A percentile compares a stretch with the other conserved stretches of the same genome.
Conservation (phyloP, 768 basidiomycete genomes). For the Collybiopsis confluens region DNA sequence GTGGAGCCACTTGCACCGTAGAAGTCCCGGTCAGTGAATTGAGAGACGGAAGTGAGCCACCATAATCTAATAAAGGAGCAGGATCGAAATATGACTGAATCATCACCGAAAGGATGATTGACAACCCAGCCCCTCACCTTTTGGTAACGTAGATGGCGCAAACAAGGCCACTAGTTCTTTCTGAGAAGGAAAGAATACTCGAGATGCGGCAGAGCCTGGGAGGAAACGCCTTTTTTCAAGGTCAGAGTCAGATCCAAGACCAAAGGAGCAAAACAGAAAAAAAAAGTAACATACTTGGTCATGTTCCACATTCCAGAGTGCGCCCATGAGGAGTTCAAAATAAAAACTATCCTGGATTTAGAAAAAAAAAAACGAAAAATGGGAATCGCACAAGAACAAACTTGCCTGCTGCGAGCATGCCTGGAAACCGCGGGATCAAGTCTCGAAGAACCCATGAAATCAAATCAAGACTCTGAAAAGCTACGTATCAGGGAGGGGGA, state of each 20-base stretch:
- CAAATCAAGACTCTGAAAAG: conserved; percentile 51
- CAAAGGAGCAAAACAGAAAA: not conserved
- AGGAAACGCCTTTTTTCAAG: conserved; percentile 48
- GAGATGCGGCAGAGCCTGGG: conserved; percentile 53
- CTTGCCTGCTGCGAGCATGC: conserved; percentile 70
- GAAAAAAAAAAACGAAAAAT: conserved; percentile 10
- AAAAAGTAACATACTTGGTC: conserved; percentile 40
- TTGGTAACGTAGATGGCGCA: conserved; percentile 46
- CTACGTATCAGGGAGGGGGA: not conserved
- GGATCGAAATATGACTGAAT: conserved; percentile 17
- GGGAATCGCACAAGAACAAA: not conserved
- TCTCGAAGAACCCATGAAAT: conserved; percentile 64
- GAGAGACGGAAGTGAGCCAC: conserved; percentile 54
- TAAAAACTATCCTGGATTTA: conserved; percentile 43
- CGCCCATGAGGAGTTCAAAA: conserved; percentile 73
- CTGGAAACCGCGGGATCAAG: conserved; percentile 67
- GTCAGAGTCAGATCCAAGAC: not conserved
- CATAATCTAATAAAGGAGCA: conserved; percentile 49
- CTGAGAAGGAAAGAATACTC: conserved; percentile 62
- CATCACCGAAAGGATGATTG: conserved; percentile 10
- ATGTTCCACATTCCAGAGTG: conserved; percentile 67
- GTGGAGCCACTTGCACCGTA: conserved; percentile 19
- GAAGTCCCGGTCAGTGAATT: conserved; percentile 41
- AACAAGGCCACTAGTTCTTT: conserved; percentile 55
- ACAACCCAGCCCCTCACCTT: conserved; percentile 36